Conservation (phyloP, 371 early-diverging fungal genomes). For the Cokeromyces recurvatus region DNA sequence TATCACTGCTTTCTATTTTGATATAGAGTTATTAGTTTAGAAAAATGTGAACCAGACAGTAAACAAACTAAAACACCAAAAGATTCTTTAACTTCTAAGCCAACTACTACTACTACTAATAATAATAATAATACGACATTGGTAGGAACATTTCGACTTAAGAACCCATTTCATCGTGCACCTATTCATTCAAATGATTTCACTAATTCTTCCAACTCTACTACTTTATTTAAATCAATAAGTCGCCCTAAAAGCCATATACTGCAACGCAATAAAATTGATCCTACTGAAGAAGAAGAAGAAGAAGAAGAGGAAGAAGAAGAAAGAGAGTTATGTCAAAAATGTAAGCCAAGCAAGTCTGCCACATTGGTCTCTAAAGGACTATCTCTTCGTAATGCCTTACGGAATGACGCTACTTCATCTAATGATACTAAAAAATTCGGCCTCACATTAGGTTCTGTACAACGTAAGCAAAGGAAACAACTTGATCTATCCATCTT, state of each 20-base stretch:
- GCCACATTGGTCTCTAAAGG: conserved; percentile 25
- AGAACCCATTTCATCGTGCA: conserved; percentile 30
- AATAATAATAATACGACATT: conserved; percentile 1
- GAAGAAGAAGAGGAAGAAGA: neutral
- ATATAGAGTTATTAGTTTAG: too few species aligned
- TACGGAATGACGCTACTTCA: conserved; percentile 2
- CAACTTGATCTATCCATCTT: conserved; percentile 37
- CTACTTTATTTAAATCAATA: conserved; percentile 18
- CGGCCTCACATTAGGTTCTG: conserved; percentile 26
- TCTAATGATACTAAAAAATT: conserved; percentile 30
- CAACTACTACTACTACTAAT: conserved; percentile 2
- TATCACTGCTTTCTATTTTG: too few species aligned
- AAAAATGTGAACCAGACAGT: too few species aligned
- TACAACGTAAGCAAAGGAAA: conserved; percentile 31
- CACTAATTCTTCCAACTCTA: too few species aligned
- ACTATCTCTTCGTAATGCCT: conserved; percentile 33
- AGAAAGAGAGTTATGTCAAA: neutral
- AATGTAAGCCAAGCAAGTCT: conserved; percentile 5
- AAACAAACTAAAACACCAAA: too few species aligned
- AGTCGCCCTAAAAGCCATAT: conserved; percentile 18
- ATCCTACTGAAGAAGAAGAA: conserved; percentile 13
- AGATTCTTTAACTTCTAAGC: neutral
- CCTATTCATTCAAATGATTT: conserved; percentile 16
- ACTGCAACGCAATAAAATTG: conserved; percentile 27
- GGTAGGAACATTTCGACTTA: conserved; percentile 37